A percentile compares a stretch with the other conserved stretches of the same genome.
Evolutionary conservation across 2,329 filamentous ascomycete species (phyloP).

Genomic region (Rhinocladiella similis): DNA sequence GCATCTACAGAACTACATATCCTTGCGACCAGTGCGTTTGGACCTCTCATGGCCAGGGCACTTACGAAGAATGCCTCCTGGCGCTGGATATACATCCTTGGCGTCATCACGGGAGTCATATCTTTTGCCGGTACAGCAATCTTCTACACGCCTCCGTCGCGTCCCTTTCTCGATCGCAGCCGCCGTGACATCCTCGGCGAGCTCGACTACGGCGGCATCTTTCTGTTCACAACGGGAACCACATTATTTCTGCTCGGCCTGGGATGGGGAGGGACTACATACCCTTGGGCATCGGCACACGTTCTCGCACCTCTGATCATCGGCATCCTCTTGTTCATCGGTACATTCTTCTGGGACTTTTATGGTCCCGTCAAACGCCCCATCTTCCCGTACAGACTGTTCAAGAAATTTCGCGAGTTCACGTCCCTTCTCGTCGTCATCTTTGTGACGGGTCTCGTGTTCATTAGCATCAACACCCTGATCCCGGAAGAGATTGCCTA

Average conservation of each 20-base stretch:
- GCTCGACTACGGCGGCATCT: slow-evolving; percentile 49
- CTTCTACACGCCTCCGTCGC: slow-evolving; percentile 9
- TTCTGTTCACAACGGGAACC: slow-evolving; percentile 42
- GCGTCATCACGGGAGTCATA: slow-evolving; percentile 8
- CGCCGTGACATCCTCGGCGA: slow-evolving; percentile 33
- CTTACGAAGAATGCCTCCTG: slow-evolving; percentile 3
- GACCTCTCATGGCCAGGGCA: slow-evolving; percentile 2
- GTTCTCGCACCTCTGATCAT: slow-evolving; percentile 39
- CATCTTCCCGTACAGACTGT: slow-evolving; percentile 45
- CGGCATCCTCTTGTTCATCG: slow-evolving; percentile 36
- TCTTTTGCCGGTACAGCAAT: slow-evolving; percentile 2
- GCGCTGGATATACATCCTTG: slow-evolving; percentile 8
- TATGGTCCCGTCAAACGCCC: slow-evolving; percentile 39
- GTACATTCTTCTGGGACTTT: slow-evolving; percentile 41
- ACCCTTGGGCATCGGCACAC: slow-evolving; percentile 43
- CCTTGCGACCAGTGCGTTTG: slow-evolving; percentile 4
- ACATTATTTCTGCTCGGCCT: slow-evolving; percentile 46
- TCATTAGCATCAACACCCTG: slow-evolving; percentile 46
- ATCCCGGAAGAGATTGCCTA: slow-evolving; percentile 44
- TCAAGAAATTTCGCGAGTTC: slow-evolving; percentile 35
- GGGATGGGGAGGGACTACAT: slow-evolving; percentile 40
- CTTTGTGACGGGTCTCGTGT: slow-evolving; percentile 44
- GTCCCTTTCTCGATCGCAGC: not conserved
- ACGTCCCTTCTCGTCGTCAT: slow-evolving; percentile 42
- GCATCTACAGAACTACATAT: slow-evolving; percentile 6